phyloP scores from a whole-genome alignment of 352 stramenopile species.

The Aphanomyces astaci region DNA sequence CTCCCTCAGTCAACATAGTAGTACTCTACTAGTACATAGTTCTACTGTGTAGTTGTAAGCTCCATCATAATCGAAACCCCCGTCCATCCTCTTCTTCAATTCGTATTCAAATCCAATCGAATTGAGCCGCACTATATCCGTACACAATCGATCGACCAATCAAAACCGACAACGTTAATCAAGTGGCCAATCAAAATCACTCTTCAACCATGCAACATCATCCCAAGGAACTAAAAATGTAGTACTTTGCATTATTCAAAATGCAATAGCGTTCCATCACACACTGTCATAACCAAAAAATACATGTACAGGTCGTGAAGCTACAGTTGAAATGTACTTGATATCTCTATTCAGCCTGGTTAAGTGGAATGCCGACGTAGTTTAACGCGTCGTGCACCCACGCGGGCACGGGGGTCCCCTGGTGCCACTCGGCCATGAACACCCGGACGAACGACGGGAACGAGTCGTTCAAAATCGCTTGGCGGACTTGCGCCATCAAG shows the following conservation, averaged over 20 bases:
- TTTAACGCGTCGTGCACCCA: slow-evolving; percentile 66
- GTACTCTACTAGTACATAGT: too few relatives aligned
- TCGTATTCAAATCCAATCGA: background rate
- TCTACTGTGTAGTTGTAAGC: too few relatives aligned
- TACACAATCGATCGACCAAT: too few relatives aligned
- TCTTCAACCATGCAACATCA: too few relatives aligned
- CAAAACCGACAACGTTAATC: too few relatives aligned
- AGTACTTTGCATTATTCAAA: too few relatives aligned
- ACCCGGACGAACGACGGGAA: slow-evolving; percentile 67
- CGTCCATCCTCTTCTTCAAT: too few relatives aligned
- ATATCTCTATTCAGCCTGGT: background rate
- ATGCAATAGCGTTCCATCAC: too few relatives aligned
- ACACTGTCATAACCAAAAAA: background rate
- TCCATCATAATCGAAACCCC: too few relatives aligned
- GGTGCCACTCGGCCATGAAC: slow-evolving; percentile 75
- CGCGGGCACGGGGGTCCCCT: slow-evolving; percentile 38
- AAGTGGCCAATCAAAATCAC: too few relatives aligned
- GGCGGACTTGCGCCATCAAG: slow-evolving; percentile 61
- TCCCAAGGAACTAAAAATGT: too few relatives aligned
- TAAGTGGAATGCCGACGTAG: slow-evolving; percentile 40
- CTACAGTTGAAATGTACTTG: background rate
- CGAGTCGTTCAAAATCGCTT: slow-evolving; percentile 59
- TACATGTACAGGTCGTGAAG: background rate
- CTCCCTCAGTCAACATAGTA: background rate
- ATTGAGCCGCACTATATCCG: too few relatives aligned